A percentile compares a stretch with the other conserved stretches of the same genome.
Evolutionary conservation across 2,329 filamentous ascomycete genomes (phyloP).

Genomic region (Hypoxylon sp.): DNA sequence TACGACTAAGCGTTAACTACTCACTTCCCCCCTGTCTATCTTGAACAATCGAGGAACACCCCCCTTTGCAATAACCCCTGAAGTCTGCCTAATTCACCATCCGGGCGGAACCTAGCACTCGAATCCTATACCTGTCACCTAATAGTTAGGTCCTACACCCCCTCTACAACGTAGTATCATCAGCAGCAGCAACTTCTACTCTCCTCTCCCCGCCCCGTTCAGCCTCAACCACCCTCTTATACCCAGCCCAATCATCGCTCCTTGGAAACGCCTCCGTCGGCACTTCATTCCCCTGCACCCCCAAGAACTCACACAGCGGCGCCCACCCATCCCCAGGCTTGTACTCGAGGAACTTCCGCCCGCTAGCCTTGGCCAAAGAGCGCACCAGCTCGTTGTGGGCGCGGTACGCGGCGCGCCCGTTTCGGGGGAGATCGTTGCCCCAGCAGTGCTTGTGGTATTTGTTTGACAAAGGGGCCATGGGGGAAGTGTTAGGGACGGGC

Average conservation of each 20-base stretch:
- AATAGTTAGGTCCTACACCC: too few relatives aligned
- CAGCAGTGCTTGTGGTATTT: constrained; percentile 52
- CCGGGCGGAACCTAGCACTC: too few relatives aligned
- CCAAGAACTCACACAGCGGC: constrained; percentile 52
- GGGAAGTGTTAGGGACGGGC: constrained; percentile 34
- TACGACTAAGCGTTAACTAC: neutral
- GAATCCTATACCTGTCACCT: too few relatives aligned
- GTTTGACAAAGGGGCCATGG: constrained; percentile 47
- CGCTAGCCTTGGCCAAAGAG: constrained; percentile 21
- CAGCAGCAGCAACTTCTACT: too few relatives aligned
- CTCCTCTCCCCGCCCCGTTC: constrained; percentile 31
- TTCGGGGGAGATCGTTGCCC: constrained; percentile 50
- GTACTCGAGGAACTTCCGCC: constrained; percentile 50
- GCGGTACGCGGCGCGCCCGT: constrained; percentile 47
- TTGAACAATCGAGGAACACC: too few relatives aligned
- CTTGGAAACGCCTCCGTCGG: constrained; percentile 49
- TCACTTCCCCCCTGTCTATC: neutral
- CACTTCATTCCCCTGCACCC: constrained; percentile 31
- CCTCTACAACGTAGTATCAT: too few relatives aligned
- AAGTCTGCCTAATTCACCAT: too few relatives aligned
- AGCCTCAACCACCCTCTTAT: constrained; percentile 49
- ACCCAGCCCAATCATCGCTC: constrained; percentile 53
- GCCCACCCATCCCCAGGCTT: constrained; percentile 50
- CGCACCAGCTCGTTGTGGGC: constrained; percentile 50
- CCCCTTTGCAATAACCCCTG: too few relatives aligned